phyloP scores from a whole-genome alignment of 2,329 filamentous ascomycete species.

The Claviceps cyperi region DNA sequence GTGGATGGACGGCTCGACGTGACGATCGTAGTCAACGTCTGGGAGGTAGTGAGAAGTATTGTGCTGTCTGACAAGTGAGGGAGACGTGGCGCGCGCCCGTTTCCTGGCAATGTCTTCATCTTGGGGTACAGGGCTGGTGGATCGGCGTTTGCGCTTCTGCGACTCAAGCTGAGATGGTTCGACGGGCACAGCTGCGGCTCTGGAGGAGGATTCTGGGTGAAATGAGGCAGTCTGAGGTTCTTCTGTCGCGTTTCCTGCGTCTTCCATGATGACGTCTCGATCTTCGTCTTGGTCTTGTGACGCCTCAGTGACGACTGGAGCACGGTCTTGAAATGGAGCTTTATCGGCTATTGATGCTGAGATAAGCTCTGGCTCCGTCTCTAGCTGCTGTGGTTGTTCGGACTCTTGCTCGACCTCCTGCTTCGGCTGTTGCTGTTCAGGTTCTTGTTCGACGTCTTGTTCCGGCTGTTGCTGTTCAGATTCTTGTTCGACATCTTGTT shows the following conservation, averaged over 20 bases:
- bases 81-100: conserved; percentile 28
- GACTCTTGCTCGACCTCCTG: not conserved
- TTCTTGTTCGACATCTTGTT: not conserved
- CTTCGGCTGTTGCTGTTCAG: not conserved
- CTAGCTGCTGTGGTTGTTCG: not conserved
- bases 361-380: not conserved
- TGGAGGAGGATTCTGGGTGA: not conserved
- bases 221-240: not conserved
- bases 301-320: not conserved
- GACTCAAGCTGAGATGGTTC: conserved; percentile 23
- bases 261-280: not conserved
- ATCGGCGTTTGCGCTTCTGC: conserved; percentile 54
- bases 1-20: conserved; percentile 46
- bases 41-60: not conserved
- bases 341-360: not conserved
- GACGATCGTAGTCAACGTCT: conserved; percentile 20
- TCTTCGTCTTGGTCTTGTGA: not conserved
- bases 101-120: conserved; percentile 38
- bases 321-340: not conserved
- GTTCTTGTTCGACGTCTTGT: not conserved
- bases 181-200: conserved; percentile 3
- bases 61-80: not conserved
- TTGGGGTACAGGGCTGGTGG: conserved; percentile 43
- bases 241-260: not conserved
- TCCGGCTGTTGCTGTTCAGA: not conserved